phyloP scores from a whole-genome alignment of 768 basidiomycete species.

The Tricholoma hemisulphureum region DNA sequence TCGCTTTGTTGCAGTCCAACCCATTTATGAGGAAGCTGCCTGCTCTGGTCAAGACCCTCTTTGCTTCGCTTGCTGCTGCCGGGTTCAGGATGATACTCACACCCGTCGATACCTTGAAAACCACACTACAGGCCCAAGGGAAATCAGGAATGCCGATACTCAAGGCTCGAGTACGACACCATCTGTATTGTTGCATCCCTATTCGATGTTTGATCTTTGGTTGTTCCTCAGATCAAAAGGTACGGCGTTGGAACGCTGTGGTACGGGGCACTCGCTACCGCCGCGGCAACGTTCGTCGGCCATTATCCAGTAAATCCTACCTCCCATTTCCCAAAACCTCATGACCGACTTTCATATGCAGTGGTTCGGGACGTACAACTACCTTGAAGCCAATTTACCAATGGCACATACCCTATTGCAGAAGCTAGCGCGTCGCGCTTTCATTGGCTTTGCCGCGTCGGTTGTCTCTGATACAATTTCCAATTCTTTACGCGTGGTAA shows the following conservation, averaged over 20 bases:
- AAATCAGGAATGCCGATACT: slow-evolving; percentile 65
- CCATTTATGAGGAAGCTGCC: slow-evolving; percentile 66
- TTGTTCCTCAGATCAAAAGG: slow-evolving; percentile 51
- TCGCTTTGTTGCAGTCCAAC: slow-evolving; percentile 81
- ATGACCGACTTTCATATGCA: slow-evolving; percentile 25
- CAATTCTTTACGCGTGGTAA: slow-evolving; percentile 89
- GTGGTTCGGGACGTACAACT: slow-evolving; percentile 90
- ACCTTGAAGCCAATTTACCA: slow-evolving; percentile 64
- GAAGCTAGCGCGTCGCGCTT: slow-evolving; percentile 74
- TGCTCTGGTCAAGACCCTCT: slow-evolving; percentile 67
- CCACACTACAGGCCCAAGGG: slow-evolving; percentile 92
- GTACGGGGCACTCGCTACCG: slow-evolving; percentile 91
- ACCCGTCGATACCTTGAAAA: slow-evolving; percentile 93
- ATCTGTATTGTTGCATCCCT: not conserved
- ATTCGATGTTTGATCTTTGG: not conserved
- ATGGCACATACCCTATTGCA: slow-evolving; percentile 47
- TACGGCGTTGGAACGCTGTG: slow-evolving; percentile 80
- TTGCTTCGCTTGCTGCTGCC: slow-evolving; percentile 78
- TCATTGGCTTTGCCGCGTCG: slow-evolving; percentile 89
- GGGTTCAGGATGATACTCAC: slow-evolving; percentile 88
- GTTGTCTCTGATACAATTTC: slow-evolving; percentile 82
- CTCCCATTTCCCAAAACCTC: not conserved
- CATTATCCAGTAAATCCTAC: slow-evolving; percentile 68
- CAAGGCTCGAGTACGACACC: slow-evolving; percentile 51
- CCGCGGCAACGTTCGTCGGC: slow-evolving; percentile 91